phyloP scores from a whole-genome alignment of 2,329 filamentous ascomycete species.

The Fusarium albosuccineum region DNA sequence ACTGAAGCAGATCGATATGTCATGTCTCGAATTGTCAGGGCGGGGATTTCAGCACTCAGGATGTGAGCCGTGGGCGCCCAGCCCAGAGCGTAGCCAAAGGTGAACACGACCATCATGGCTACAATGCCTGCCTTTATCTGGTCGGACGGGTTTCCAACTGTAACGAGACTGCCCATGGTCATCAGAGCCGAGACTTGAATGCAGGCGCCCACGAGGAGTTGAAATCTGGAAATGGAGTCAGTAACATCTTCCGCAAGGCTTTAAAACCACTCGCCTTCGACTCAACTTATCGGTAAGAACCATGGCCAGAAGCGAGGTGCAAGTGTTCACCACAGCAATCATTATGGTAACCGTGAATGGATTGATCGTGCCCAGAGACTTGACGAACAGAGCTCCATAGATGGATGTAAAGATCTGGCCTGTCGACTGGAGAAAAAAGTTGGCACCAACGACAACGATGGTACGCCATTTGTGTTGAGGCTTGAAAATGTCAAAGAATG shows the following conservation, averaged over 20 bases:
- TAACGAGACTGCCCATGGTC: conserved; percentile 11
- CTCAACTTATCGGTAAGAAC: not conserved
- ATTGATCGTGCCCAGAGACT: conserved; percentile 45
- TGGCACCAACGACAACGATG: conserved; percentile 39
- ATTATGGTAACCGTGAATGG: conserved; percentile 41
- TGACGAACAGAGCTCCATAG: not conserved
- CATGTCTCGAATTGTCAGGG: conserved; percentile 48
- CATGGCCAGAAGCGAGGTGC: conserved; percentile 37
- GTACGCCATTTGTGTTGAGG: conserved; percentile 36
- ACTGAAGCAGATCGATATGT: conserved; percentile 22
- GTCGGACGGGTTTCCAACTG: not conserved
- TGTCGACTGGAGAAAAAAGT: conserved; percentile 34
- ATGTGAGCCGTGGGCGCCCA: conserved; percentile 52
- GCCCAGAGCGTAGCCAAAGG: conserved; percentile 46
- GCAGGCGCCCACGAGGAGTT: not conserved
- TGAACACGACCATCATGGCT: conserved; percentile 1
- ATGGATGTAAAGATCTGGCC: no score
- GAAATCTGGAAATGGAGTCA: not conserved
- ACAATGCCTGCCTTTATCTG: not conserved
- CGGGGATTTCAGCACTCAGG: conserved; percentile 50
- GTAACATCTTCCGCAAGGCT: not conserved
- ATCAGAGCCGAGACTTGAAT: conserved; percentile 10
- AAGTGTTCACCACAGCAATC: conserved; percentile 46
- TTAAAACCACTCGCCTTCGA: no score
- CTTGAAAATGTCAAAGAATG: conserved; percentile 32